Evolutionary conservation across 78 protist genomes (phyloP).

Genomic region (Corallochytrium limacisporum): DNA sequence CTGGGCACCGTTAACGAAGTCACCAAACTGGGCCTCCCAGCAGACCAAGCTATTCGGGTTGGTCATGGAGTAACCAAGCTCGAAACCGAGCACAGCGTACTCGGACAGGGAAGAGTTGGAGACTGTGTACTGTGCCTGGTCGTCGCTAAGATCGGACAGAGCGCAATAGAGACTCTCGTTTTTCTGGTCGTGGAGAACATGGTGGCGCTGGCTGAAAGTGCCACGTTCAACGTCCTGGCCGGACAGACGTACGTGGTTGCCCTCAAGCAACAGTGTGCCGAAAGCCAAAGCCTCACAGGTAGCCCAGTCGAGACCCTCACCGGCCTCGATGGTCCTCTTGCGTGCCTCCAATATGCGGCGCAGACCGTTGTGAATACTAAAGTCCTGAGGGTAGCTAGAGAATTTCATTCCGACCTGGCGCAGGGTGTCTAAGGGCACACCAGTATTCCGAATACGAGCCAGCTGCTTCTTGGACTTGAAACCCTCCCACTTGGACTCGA

Average conservation of each 20-base stretch:
- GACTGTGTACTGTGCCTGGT: constrained; percentile 22
- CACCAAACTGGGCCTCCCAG: constrained; percentile 97
- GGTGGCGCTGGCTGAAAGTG: constrained; percentile 92
- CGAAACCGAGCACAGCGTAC: constrained; percentile 74
- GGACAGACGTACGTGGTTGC: constrained; percentile 74
- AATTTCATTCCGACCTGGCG: constrained; percentile 18
- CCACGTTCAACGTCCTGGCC: constrained; percentile 92
- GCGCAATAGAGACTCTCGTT: constrained; percentile 22
- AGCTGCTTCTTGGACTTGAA: not conserved
- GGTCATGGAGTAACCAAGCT: constrained; percentile 74
- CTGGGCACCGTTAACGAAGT: constrained; percentile 86
- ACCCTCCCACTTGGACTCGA: constrained; percentile 13
- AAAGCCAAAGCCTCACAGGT: constrained; percentile 78
- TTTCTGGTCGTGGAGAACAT: constrained; percentile 79
- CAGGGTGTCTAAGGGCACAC: constrained; percentile 18
- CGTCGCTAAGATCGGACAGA: constrained; percentile 26
- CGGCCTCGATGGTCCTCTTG: constrained; percentile 8
- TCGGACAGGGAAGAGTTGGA: constrained; percentile 68
- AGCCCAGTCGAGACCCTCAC: constrained; percentile 74
- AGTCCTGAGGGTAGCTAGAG: constrained; percentile 22
- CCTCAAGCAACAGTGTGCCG: constrained; percentile 66
- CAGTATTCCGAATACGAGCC: constrained; percentile 19
- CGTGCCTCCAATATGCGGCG: constrained; percentile 11
- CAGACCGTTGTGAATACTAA: constrained; percentile 13
- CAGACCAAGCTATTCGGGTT: constrained; percentile 63